Conservation (phyloP, 805 yeast species). For the Pichia paraexigua region DNA sequence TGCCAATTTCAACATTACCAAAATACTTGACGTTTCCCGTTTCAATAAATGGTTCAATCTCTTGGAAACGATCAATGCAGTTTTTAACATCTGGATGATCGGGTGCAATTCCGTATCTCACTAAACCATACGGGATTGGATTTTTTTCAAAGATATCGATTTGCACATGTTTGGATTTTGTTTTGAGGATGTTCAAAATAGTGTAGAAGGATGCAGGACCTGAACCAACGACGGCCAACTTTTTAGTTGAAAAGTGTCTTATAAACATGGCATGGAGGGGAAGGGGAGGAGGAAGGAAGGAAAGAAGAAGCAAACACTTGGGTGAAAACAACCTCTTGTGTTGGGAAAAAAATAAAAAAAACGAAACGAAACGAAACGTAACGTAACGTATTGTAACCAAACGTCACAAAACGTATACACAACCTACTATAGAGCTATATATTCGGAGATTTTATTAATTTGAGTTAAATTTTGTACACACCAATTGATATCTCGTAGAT, state of each 20-base stretch:
- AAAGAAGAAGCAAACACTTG: no score
- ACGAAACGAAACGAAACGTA: no score
- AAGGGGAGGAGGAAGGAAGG: no score
- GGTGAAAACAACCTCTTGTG: no score
- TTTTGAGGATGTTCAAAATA: slow-evolving; percentile 58
- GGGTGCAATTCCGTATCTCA: slow-evolving; percentile 97
- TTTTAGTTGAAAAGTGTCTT: slow-evolving; percentile 6
- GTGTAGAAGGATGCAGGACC: slow-evolving; percentile 98
- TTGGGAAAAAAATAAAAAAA: no score
- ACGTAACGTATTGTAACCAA: no score
- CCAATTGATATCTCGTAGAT: slow-evolving; percentile 81
- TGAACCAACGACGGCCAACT: slow-evolving; percentile 78
- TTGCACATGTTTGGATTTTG: slow-evolving; percentile 17
- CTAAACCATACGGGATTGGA: slow-evolving; percentile 88
- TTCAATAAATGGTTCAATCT: slow-evolving; percentile 22
- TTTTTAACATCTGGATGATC: slow-evolving; percentile 93
- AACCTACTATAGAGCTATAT: not conserved
- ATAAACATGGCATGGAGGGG: no score
- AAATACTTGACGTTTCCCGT: slow-evolving; percentile 39
- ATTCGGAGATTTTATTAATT: not conserved
- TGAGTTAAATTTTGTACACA: slow-evolving; percentile 40
- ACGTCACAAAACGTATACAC: no score
- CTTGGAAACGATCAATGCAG: slow-evolving; percentile 67
- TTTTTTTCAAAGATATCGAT: slow-evolving; percentile 75
- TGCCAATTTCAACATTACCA: slow-evolving; percentile 57